These are phyloP conservation scores for Galerina marginata DNA, from an alignment of 768 basidiomycete species.

Conservation along the genomic window DNA sequence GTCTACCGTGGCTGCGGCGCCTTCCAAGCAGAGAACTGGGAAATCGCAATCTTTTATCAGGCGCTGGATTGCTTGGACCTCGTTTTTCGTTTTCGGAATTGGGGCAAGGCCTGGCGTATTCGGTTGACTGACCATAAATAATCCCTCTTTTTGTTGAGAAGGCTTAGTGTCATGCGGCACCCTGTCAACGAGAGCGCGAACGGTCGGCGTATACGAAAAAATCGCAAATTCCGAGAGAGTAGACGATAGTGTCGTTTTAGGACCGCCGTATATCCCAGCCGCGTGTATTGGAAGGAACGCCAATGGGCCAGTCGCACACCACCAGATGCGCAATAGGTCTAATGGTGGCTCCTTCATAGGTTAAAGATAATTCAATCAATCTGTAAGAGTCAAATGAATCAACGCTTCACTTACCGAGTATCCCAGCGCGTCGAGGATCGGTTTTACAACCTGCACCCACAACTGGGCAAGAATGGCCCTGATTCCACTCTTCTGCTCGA, in stretches of 20 bases:
- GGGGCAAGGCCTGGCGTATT: background rate
- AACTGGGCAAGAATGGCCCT: no score
- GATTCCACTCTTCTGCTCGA: background rate
- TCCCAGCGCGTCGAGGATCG: no score
- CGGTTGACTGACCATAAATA: slow-evolving; percentile 11
- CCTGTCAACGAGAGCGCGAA: slow-evolving; percentile 7
- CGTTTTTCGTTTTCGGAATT: slow-evolving; percentile 11
- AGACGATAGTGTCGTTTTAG: background rate
- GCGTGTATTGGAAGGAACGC: slow-evolving; percentile 16
- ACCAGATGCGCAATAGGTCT: slow-evolving; percentile 11
- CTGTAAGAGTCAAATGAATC: background rate
- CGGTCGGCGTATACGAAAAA: slow-evolving; percentile 15
- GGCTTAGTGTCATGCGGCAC: background rate
- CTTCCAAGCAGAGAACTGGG: background rate
- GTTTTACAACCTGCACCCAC: no score
- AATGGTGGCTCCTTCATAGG: background rate
- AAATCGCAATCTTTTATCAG: background rate
- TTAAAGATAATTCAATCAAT: background rate
- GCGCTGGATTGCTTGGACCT: slow-evolving; percentile 4
- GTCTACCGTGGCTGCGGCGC: background rate
- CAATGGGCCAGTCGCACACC: slow-evolving; percentile 17
- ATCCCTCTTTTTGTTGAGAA: background rate
- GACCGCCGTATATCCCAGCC: slow-evolving; percentile 4
- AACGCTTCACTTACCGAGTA: no score
- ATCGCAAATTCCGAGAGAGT: slow-evolving; percentile 10